Evolutionary conservation across 768 basidiomycete species (phyloP), one percentile per base, ranked within the genome.

Genomic region (Candolleomyces eurysporus): DNA sequence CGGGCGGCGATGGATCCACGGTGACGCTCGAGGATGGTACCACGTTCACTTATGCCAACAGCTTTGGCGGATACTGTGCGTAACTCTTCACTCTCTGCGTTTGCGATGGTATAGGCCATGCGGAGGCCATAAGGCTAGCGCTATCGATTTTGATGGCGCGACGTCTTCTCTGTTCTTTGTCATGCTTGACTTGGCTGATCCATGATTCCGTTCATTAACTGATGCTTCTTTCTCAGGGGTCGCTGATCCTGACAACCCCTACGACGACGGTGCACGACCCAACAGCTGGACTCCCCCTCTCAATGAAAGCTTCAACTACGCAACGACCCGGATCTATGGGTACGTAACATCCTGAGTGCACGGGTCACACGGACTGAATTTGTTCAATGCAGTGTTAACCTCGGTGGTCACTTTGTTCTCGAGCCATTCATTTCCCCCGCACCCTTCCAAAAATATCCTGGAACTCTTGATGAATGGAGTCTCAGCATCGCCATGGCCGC

Each of bases 261-360:
- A 87, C 78, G 88, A 87, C 74, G 86, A 89, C 70, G 78, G 82
- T 48, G 92, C 93, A 7, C 82, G 78, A 61, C 81, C 89, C 9
- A 92, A 94, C 67, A 85, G 82, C 2, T 95, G 90, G 87, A 89
- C 90, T 6, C 92, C 91, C 1, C 82, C 89, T 7, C 76, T 96
- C 53, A 90, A 89, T 75, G 79, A 86, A 67, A 82, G 76, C 30
- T 96, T 92, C 91, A 80, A 75, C 22, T 94, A 79, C 78, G 85
- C 83, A 14, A 75, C 76, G 55, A 82, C 92, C 75, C 83, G 76
- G 48, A 73, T 90, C 36, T 77, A 76, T 64, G 88, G 89, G 89
- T 89, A 65, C 4, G 79, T 55, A 58, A 22, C 62, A 58, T 51
- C 53, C 26, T 16, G 22, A 36, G 13, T 5, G 36, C 32, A 26